These are phyloP conservation scores for Phyllosticta paracitricarpa DNA, from an alignment of 2,329 filamentous ascomycete genomes.

Conservation along the genomic window DNA sequence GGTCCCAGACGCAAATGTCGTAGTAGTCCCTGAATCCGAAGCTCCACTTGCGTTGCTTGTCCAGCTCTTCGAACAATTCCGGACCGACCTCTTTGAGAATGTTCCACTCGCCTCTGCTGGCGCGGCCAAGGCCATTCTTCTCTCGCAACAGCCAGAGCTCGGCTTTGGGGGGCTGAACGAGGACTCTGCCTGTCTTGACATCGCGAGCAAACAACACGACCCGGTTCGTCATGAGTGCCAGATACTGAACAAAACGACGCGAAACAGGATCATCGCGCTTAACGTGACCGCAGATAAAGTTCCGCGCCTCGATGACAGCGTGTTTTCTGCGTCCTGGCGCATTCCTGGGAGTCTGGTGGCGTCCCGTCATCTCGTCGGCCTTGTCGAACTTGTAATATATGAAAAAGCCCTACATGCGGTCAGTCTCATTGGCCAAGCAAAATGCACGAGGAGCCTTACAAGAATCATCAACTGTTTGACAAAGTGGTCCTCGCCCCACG, in stretches of 20 bases:
- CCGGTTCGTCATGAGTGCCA: constrained; percentile 29
- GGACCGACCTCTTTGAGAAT: constrained; percentile 25
- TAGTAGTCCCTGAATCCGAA: constrained; percentile 36
- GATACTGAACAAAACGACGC: constrained; percentile 34
- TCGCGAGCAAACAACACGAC: constrained; percentile 34
- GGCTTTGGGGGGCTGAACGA: constrained; percentile 28
- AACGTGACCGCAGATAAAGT: constrained; percentile 34
- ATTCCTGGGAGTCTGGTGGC: constrained; percentile 16
- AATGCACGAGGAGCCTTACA: constrained; percentile 14
- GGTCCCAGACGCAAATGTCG: constrained; percentile 35
- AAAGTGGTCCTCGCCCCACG: constrained; percentile 30
- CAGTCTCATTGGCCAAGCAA: constrained; percentile 1
- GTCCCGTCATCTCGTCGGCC: constrained; percentile 24
- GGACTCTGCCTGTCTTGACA: constrained; percentile 28
- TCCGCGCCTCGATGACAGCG: constrained; percentile 27
- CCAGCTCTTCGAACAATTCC: constrained; percentile 32
- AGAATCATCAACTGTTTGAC: constrained; percentile 34
- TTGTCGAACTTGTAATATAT: constrained; percentile 25
- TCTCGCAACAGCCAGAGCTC: constrained; percentile 31
- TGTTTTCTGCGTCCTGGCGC: constrained; percentile 24
- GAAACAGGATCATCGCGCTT: constrained; percentile 33
- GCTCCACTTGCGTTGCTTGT: constrained; percentile 25
- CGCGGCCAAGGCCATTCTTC: constrained; percentile 31
- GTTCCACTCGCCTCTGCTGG: constrained; percentile 30
- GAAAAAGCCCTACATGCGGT: constrained; percentile 22